Evolutionary conservation across 495 filamentous ascomycete genomes (phyloP).

Genomic region (Cladorrhinum samala): DNA sequence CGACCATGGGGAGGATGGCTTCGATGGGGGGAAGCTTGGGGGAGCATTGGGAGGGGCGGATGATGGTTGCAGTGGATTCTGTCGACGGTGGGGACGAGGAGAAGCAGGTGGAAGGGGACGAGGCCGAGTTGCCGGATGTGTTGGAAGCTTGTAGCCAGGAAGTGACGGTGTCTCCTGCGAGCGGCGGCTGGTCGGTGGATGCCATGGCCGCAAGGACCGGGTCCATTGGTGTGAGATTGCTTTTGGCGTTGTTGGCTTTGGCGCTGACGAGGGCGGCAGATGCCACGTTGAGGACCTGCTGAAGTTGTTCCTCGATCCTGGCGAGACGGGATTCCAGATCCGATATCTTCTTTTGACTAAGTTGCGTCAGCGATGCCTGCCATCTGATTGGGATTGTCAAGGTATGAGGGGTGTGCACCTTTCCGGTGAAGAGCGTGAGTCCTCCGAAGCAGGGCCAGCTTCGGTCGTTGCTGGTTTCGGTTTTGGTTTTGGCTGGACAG

Average conservation of each 20-base stretch:
- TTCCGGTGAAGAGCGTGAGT: too few species aligned
- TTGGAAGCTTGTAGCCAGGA: neutral
- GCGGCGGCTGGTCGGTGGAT: too few species aligned
- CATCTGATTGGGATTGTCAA: neutral
- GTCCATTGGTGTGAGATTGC: neutral
- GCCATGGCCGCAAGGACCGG: neutral
- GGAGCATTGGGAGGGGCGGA: neutral
- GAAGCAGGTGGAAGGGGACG: neutral
- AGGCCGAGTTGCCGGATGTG: neutral
- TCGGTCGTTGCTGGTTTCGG: neutral
- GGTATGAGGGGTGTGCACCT: neutral
- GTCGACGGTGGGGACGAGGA: too few species aligned
- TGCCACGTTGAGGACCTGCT: conserved; percentile 17
- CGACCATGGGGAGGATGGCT: conserved; percentile 22
- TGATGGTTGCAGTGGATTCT: neutral
- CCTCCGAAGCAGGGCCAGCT: too few species aligned
- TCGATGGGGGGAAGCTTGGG: conserved; percentile 21
- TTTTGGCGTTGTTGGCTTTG: neutral
- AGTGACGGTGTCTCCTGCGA: neutral
- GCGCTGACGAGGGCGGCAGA: neutral
- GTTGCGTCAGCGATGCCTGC: neutral
- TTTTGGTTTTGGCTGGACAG: neutral
- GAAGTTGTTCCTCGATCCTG: conserved; percentile 29
- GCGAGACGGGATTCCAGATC: conserved; percentile 25
- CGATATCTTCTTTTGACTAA: conserved; percentile 1